Evolutionary conservation across 257 asterid genomes (phyloP).

Genomic region (Thymus mandschuricus): DNA sequence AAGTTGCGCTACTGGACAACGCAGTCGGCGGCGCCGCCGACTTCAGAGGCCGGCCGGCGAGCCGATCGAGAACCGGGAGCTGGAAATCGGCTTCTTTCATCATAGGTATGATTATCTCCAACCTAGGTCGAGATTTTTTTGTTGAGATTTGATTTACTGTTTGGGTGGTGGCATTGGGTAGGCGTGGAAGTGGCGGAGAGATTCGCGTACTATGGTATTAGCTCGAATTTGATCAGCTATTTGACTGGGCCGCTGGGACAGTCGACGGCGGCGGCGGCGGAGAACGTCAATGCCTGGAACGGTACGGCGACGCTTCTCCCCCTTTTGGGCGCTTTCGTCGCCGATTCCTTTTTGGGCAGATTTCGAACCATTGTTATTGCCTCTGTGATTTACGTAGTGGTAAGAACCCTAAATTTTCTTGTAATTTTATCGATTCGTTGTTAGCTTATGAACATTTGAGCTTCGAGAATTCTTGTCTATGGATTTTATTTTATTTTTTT

Average conservation of each 20-base stretch:
- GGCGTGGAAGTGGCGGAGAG: slow-evolving; percentile 49
- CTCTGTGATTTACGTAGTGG: slow-evolving; percentile 42
- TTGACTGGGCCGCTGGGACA: slow-evolving; percentile 49
- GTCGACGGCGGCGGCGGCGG: slow-evolving; percentile 51
- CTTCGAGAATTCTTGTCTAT: too few relatives aligned
- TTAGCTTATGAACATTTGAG: too few relatives aligned
- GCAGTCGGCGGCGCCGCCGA: slow-evolving; percentile 32
- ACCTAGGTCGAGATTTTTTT: background rate
- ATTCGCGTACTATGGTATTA: slow-evolving; percentile 45
- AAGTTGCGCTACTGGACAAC: slow-evolving; percentile 30
- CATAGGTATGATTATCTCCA: slow-evolving; percentile 27
- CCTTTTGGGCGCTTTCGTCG: slow-evolving; percentile 46
- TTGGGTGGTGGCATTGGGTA: background rate
- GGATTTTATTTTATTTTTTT: too few relatives aligned
- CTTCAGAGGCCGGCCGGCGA: slow-evolving; percentile 33
- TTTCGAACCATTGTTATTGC: slow-evolving; percentile 42
- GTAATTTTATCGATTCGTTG: background rate
- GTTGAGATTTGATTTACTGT: background rate
- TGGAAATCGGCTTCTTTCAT: slow-evolving; percentile 48
- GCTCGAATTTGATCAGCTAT: slow-evolving; percentile 44
- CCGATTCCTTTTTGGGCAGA: slow-evolving; percentile 48
- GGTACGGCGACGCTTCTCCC: slow-evolving; percentile 44
- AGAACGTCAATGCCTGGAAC: slow-evolving; percentile 42
- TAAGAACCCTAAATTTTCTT: slow-evolving; percentile 22
- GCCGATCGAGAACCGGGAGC: slow-evolving; percentile 39